These are phyloP conservation scores for Scheffersomyces coipomensis DNA, from an alignment of 805 yeast species.

Conservation along the genomic window DNA sequence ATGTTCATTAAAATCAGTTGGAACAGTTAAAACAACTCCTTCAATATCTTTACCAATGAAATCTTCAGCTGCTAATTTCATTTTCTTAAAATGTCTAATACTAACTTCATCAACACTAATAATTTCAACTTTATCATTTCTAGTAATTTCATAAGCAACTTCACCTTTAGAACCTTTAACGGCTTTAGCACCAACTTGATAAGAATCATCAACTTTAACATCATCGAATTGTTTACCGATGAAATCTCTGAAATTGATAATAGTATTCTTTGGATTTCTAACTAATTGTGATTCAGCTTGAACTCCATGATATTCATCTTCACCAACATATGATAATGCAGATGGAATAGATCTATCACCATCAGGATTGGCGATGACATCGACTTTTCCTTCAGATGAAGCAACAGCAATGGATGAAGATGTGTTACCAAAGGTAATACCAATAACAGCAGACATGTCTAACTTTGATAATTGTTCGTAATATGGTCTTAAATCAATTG, in stretches of 20 bases:
- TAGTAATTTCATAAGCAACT: slow-evolving; percentile 63
- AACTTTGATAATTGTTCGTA: too few species aligned
- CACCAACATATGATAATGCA: slow-evolving; percentile 85
- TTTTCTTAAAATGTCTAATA: slow-evolving; percentile 77
- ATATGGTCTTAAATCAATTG: too few species aligned
- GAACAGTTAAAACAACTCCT: slow-evolving; percentile 85
- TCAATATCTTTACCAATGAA: slow-evolving; percentile 79
- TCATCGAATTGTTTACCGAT: slow-evolving; percentile 73
- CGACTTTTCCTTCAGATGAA: slow-evolving; percentile 82
- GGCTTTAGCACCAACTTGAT: slow-evolving; percentile 57
- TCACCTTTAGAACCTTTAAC: slow-evolving; percentile 59
- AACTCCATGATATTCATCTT: slow-evolving; percentile 95
- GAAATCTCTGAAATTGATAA: slow-evolving; percentile 90
- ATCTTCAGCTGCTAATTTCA: slow-evolving; percentile 88
- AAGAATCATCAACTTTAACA: slow-evolving; percentile 57
- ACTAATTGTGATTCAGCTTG: slow-evolving; percentile 92
- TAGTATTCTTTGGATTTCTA: slow-evolving; percentile 85
- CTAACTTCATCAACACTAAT: slow-evolving; percentile 76
- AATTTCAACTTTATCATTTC: slow-evolving; percentile 49
- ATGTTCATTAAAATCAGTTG: slow-evolving; percentile 76
- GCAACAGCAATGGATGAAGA: slow-evolving; percentile 92
- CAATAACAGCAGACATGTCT: slow-evolving; percentile 67
- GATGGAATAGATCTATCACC: slow-evolving; percentile 98
- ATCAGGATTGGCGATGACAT: slow-evolving; percentile 97
- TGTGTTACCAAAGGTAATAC: slow-evolving; percentile 95